These are phyloP conservation scores for Solanum chilense DNA, from an alignment of 257 asterid species.

Conservation along the genomic window DNA sequence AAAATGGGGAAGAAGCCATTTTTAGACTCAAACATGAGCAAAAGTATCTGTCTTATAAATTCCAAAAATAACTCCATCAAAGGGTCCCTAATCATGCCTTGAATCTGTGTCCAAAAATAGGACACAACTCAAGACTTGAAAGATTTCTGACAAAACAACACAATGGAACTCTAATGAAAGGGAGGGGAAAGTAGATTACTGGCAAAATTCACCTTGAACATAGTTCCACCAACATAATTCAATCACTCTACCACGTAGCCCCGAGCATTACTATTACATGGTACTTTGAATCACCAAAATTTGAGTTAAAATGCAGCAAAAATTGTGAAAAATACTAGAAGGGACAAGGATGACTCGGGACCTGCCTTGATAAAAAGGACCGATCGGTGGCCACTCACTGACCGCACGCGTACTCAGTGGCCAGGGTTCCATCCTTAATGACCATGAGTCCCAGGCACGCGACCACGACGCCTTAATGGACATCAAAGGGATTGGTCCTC, in stretches of 20 bases:
- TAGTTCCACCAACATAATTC: not conserved
- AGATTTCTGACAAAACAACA: not conserved
- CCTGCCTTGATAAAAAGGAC: not conserved
- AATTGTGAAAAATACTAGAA: too few species aligned
- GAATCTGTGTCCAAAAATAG: not conserved
- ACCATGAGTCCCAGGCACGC: too few species aligned
- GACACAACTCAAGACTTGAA: too few species aligned
- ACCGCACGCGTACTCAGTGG: too few species aligned
- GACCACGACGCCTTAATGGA: not conserved
- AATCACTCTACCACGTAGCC: too few species aligned
- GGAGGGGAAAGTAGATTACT: not conserved
- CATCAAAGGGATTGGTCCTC: not conserved
- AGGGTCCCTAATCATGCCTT: not conserved
- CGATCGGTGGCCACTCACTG: not conserved
- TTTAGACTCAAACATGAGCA: too few species aligned
- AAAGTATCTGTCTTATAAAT: too few species aligned
- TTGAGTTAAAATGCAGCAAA: not conserved
- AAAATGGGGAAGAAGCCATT: too few species aligned
- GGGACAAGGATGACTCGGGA: not conserved
- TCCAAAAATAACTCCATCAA: not conserved
- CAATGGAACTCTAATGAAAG: not conserved
- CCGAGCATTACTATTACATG: not conserved
- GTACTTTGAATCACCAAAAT: not conserved
- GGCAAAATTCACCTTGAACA: not conserved
- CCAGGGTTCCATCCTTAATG: accelerated